phyloP scores from a whole-genome alignment of 1,139 yeast species.

The Fermentozyma sake region DNA sequence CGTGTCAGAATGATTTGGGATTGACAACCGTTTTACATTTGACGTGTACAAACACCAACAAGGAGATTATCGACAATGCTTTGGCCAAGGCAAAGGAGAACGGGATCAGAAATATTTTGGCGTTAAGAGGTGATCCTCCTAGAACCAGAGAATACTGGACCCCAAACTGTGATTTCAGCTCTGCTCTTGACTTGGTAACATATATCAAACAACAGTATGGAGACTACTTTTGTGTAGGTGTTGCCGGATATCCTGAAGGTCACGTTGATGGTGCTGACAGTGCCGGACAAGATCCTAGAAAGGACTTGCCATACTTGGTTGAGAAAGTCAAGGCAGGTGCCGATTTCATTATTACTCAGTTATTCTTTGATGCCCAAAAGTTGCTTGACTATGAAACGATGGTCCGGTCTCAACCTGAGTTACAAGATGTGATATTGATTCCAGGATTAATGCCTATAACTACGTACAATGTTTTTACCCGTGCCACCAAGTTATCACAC shows the following conservation, averaged over 20 bases:
- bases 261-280: conserved; percentile 79
- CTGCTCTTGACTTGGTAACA: conserved; percentile 79
- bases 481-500: conserved; percentile 88
- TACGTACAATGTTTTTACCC: conserved; percentile 75
- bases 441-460: conserved; percentile 98
- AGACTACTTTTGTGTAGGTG: conserved; percentile 80
- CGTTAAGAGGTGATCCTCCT: conserved; percentile 96
- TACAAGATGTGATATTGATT: conserved; percentile 52
- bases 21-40: conserved; percentile 88
- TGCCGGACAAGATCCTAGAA: conserved; percentile 53
- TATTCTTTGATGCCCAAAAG: conserved; percentile 40
- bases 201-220: conserved; percentile 70
- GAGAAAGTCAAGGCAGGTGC: conserved; percentile 48
- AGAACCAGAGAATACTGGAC: conserved; percentile 70
- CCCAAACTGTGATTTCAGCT: conserved; percentile 53
- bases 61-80: conserved; percentile 72
- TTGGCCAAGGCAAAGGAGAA: conserved; percentile 62
- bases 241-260: conserved; percentile 96
- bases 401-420: conserved; percentile 31
- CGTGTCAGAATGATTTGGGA: conserved; percentile 71
- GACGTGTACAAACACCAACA: conserved; percentile 92
- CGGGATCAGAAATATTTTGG: conserved; percentile 84
- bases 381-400: conserved; percentile 35
- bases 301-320: conserved; percentile 68
- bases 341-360: conserved; percentile 42